Evolutionary conservation across 176 grass and related monocot species (phyloP), one percentile per base, ranked within the genome.

Genomic region (Cenchrus purpureus): DNA sequence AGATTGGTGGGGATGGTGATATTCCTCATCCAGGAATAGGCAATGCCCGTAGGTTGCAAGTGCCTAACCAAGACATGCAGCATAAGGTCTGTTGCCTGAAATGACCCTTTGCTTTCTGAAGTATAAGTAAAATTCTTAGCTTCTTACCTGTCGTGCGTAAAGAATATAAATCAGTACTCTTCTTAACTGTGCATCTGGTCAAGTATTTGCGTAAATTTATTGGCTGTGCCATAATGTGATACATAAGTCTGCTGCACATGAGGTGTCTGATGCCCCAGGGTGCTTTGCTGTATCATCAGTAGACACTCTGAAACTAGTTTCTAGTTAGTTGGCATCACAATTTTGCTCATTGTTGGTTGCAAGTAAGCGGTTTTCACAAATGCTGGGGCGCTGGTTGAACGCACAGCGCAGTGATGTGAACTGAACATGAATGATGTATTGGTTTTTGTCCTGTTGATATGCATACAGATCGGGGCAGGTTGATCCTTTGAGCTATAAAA

Each of bases 1-100:
- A 98, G 76, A 98, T 98, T 79, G 93, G 87, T 51, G 96, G 96
- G 58, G 96, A 98, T 79, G 96, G 93, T 76, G 96, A 98, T 74
- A 95, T 95, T 87, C 93, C 93, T 75, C 93, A 98, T 78, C 83
- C 86, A 50, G 91, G 91, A 65, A 98, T 95, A 80, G 93, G 96
- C 50, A 77, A 83, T 52, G 93, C 93, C 37, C 93, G 89, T 57
- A 94, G 96, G 59, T 95, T 98, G 80, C 93, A 98, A 94, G 91
- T 98, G 69, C 91, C 93, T 65, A 87, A 91, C 78, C 82, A 91
- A 66, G 89, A 95, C 54, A 88, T 90, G 96, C 96, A 95, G 43
- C 96, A 95, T 78, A 94, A 95, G 96, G 96, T 91, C 28, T 19
- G 85, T 87, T 86, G 52, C 73, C 10, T 73, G 60, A 11, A 16